These are phyloP conservation scores for Phycomyces nitens DNA, from an alignment of 192 early-diverging fungal species.

Conservation along the genomic window DNA sequence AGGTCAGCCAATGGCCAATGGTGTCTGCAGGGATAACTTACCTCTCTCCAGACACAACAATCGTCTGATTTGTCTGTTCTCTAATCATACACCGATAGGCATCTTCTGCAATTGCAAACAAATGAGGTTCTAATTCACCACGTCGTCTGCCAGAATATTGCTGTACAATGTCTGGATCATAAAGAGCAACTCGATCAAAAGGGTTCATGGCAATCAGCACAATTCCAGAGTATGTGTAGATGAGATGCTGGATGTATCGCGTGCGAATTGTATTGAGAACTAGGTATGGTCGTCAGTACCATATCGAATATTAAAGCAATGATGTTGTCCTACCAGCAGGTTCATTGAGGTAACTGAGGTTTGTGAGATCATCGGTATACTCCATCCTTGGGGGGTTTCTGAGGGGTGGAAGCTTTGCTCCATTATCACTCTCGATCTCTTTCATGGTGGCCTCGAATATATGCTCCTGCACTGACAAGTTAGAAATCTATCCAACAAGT, in stretches of 20 bases:
- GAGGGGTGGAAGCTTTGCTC: conserved; percentile 83
- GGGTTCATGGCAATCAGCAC: conserved; percentile 98
- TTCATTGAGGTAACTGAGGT: conserved; percentile 93
- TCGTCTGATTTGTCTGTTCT: conserved; percentile 92
- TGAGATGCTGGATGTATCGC: conserved; percentile 87
- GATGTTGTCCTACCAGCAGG: conserved; percentile 51
- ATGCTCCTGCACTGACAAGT: conserved; percentile 46
- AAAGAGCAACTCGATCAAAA: conserved; percentile 81
- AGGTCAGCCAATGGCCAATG: too few relatives aligned
- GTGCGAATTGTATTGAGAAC: conserved; percentile 91
- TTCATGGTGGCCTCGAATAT: conserved; percentile 67
- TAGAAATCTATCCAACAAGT: background rate
- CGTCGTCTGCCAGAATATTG: conserved; percentile 90
- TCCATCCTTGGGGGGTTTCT: conserved; percentile 90
- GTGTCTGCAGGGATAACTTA: conserved; percentile 16
- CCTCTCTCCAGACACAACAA: conserved; percentile 96
- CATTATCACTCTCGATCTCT: conserved; percentile 63
- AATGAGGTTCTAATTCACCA: conserved; percentile 94
- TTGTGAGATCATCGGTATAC: conserved; percentile 87
- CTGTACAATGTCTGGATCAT: conserved; percentile 88
- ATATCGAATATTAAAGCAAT: too few relatives aligned
- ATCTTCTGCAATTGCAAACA: conserved; percentile 98
- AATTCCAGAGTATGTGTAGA: conserved; percentile 99
- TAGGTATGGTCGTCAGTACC: conserved; percentile 12
- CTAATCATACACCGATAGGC: conserved; percentile 94